phyloP scores from a whole-genome alignment of 495 filamentous ascomycete genomes.

The Aspergillus mulundensis region DNA sequence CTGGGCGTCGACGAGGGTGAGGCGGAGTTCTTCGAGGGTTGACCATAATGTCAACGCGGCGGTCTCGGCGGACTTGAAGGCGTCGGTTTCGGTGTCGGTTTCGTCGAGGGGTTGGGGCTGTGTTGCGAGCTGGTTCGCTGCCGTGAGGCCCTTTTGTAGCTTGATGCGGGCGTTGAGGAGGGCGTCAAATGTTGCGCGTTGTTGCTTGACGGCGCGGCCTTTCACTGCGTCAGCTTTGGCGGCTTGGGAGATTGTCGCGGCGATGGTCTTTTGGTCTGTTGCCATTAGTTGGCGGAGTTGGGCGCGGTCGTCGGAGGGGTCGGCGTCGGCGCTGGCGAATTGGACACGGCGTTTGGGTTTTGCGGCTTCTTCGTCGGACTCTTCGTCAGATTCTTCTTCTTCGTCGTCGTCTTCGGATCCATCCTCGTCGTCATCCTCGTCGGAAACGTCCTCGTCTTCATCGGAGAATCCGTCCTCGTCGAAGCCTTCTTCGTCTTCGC shows the following conservation, averaged over 20 bases:
- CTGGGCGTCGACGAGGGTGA: constrained; percentile 50
- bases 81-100: constrained; percentile 36
- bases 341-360: constrained; percentile 22
- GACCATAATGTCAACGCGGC: constrained; percentile 89
- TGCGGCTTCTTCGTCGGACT: constrained; percentile 33
- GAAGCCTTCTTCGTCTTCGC: constrained; percentile 14
- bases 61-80: constrained; percentile 71
- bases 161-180: constrained; percentile 85
- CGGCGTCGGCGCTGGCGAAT: constrained; percentile 18
- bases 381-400: constrained; percentile 28
- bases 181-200: constrained; percentile 79
- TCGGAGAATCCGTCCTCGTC: constrained; percentile 15
- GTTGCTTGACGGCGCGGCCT: constrained; percentile 76
- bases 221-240: constrained; percentile 77
- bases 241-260: constrained; percentile 65
- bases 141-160: constrained; percentile 82
- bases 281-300: constrained; percentile 66
- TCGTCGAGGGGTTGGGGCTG: constrained; percentile 26
- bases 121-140: constrained; percentile 66
- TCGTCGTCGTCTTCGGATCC: constrained; percentile 40
- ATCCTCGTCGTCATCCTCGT: constrained; percentile 28
- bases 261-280: constrained; percentile 65
- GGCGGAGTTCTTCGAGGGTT: constrained; percentile 69
- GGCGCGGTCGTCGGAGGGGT: constrained; percentile 41
- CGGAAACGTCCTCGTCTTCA: constrained; percentile 8